These are phyloP conservation scores for Fusarium humuli DNA, from an alignment of 2,329 filamentous ascomycete genomes.

Conservation along the genomic window DNA sequence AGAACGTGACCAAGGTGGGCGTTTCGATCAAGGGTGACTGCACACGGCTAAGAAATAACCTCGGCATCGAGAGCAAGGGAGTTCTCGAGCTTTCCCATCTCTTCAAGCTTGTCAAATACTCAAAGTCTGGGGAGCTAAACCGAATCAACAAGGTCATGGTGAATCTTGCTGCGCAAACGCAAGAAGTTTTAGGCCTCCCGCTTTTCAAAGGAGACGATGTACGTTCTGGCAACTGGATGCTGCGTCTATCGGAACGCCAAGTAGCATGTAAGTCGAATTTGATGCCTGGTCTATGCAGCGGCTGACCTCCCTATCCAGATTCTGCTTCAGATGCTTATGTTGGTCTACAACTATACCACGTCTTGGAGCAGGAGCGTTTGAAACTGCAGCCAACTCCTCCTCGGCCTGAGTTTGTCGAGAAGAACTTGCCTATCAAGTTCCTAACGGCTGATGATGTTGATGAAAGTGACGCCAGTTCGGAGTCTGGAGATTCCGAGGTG, in stretches of 20 bases:
- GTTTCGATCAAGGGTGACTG: conserved; percentile 79
- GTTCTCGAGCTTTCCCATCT: conserved; percentile 86
- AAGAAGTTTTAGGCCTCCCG: conserved; percentile 77
- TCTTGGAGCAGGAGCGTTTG: conserved; percentile 75
- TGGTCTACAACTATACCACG: conserved; percentile 76
- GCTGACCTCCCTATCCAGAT: conserved; percentile 59
- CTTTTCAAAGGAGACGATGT: conserved; percentile 79
- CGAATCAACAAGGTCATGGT: conserved; percentile 75
- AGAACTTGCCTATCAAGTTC: conserved; percentile 71
- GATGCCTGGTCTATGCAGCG: background rate
- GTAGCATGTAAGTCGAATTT: conserved; percentile 69
- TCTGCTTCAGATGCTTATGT: conserved; percentile 88
- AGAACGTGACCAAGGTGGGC: conserved; percentile 77
- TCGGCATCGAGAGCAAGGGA: conserved; percentile 73
- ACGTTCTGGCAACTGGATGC: conserved; percentile 80
- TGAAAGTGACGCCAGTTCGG: conserved; percentile 50
- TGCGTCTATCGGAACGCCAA: conserved; percentile 71
- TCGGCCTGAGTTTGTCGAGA: conserved; percentile 75
- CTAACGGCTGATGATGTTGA: conserved; percentile 46
- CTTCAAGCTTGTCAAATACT: conserved; percentile 80
- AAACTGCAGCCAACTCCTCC: conserved; percentile 77
- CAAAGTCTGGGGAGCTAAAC: conserved; percentile 60
- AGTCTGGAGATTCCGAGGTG: conserved; percentile 40
- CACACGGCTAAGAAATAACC: conserved; percentile 73
- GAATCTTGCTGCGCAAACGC: conserved; percentile 74